Evolutionary conservation across 1,284 basidiomycete genomes (phyloP), one percentile per base, ranked within the genome.

Genomic region (Coriolopsis trogii): DNA sequence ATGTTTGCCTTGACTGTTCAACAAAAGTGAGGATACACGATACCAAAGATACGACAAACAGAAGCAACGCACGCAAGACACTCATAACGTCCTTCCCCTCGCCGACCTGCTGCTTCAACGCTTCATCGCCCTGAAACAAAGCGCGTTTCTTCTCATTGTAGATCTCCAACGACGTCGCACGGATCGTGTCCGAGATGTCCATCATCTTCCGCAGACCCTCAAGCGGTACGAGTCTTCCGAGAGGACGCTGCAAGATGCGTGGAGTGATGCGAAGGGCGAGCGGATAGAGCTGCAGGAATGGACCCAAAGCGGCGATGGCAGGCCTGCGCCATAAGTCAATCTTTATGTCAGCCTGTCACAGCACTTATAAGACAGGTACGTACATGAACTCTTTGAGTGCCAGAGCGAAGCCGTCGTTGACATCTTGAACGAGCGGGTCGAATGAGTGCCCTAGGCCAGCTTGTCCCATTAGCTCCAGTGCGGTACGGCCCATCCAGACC

Each of bases 391-490:
- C 30, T 6, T 48, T 48, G 31, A 48, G 29, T 2, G 46, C 46
- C 4, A n/a, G 7, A 23, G 42, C 42, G 36, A 63, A 68, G n/a
- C 53, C 49, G 45, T 69, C 62, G 3, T 53, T 40, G 10, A 45
- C 48, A 18, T 65, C 58, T 2, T 54, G 47, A 18, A 55, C 56
- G 20, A 72, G 60, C 6, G 68, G 60, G 49, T 69, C 63, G 55
- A 74, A 73, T 6, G 70, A 67, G 52, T 72, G 68, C 2, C 70
- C 71, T 5, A 73, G 59, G 0, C 69, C 70, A 6, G 64, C 70
- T 46, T 71, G 70, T 6, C 69, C 70, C 46, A 74, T 62, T 7
- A 69, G 60, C 55, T 74, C 72, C n/a, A 74, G 62, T 9, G 72
- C 67, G 12, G 66, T 62, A 41, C 68, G 66, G 15, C 61, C 64